A percentile compares a stretch with the other conserved stretches of the same genome.
These are phyloP conservation scores for Psophocarpus tetragonolobus DNA, from an alignment of 306 rosid species.

Conservation along the genomic window DNA sequence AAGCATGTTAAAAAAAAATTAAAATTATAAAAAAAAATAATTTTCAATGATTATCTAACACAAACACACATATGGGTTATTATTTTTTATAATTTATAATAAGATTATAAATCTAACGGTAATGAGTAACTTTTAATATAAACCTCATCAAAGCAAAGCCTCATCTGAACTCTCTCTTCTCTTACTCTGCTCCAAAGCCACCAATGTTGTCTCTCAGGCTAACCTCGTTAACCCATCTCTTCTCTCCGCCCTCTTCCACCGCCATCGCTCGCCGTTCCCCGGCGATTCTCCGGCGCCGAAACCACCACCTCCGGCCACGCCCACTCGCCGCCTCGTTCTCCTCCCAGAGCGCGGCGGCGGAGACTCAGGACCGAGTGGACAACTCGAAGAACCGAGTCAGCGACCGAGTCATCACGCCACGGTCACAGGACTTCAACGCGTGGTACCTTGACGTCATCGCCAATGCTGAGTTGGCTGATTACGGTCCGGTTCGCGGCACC, in stretches of 20 bases:
- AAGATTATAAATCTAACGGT: neutral
- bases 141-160: slow-evolving; percentile 26
- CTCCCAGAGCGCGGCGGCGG: slow-evolving; percentile 47
- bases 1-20: no score
- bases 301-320: slow-evolving; percentile 15
- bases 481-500: slow-evolving; percentile 98
- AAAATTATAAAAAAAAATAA: no score
- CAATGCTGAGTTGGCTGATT: slow-evolving; percentile 91
- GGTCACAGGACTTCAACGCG: slow-evolving; percentile 91
- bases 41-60: no score
- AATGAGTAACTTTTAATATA: no score
- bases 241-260: slow-evolving; percentile 46
- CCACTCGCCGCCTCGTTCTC: slow-evolving; percentile 44
- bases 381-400: slow-evolving; percentile 55
- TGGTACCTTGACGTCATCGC: slow-evolving; percentile 92
- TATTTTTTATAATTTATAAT: no score
- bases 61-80: no score
- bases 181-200: slow-evolving; percentile 14
- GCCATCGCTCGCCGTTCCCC: slow-evolving; percentile 41
- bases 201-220: slow-evolving; percentile 66
- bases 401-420: slow-evolving; percentile 78
- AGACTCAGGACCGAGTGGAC: slow-evolving; percentile 52
- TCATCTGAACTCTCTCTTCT: neutral
- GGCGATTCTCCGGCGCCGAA: slow-evolving; percentile 39
- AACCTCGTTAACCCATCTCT: slow-evolving; percentile 65